Percentiles rank a stretch among this genome's conserved stretches.
phyloP scores from a whole-genome alignment of 176 grass and related monocot species.

The Zizania latifolia region DNA sequence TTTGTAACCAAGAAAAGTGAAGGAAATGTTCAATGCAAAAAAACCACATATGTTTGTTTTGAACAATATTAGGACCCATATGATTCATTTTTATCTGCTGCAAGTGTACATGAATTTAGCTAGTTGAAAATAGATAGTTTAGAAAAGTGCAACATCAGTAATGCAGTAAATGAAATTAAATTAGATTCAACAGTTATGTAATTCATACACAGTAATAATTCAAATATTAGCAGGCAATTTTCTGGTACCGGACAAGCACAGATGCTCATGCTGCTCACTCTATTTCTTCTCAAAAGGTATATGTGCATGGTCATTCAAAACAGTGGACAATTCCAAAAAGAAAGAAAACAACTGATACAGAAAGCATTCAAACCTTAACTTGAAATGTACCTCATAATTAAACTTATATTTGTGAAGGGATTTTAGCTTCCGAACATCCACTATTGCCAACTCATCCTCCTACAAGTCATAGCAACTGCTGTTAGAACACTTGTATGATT shows the following conservation, averaged over 20 bases:
- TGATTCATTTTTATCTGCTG: neutral
- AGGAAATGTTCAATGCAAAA: neutral
- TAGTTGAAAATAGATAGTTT: slow-evolving; percentile 7
- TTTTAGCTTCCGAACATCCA: slow-evolving; percentile 90
- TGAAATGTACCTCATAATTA: slow-evolving; percentile 69
- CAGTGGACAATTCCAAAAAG: neutral
- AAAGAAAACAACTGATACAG: neutral
- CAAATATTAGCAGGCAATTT: neutral
- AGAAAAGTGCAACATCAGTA: slow-evolving; percentile 14
- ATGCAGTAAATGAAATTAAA: slow-evolving; percentile 3
- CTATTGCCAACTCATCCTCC: slow-evolving; percentile 95
- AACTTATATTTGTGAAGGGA: slow-evolving; percentile 68
- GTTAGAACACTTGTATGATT: slow-evolving; percentile 8
- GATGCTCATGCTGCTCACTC: neutral
- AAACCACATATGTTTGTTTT: no score
- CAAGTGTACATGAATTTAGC: neutral
- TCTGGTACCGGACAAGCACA: neutral
- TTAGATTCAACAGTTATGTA: slow-evolving; percentile 1
- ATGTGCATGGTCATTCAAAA: slow-evolving; percentile 11
- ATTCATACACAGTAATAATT: slow-evolving; percentile 16
- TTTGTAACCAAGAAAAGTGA: neutral
- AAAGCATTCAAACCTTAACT: neutral
- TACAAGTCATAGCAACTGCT: slow-evolving; percentile 36
- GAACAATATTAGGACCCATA: neutral
- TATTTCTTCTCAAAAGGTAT: neutral